Evolutionary conservation across 495 filamentous ascomycete genomes (phyloP), one percentile per base, ranked within the genome.

Genomic region (Penicillium ochrochloron): DNA sequence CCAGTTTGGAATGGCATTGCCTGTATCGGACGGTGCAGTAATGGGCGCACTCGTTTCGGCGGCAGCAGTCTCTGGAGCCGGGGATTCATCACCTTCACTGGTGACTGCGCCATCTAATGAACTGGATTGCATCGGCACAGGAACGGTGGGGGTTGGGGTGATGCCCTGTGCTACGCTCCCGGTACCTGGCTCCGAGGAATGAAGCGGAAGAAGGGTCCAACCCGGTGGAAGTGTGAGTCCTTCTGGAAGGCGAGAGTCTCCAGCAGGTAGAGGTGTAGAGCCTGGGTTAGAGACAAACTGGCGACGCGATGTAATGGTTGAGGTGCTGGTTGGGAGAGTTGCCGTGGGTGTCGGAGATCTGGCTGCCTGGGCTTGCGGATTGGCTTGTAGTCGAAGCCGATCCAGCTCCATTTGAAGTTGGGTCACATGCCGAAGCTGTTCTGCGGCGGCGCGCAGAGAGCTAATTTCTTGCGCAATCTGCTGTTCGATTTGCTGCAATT

Each of bases 191-290:
- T 63, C 80, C 19, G 86, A 59, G 17, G 88, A 80, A 42, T 89
- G 83, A 12, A 93, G 80, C 57, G 90, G 90, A 35, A 90, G 76
- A 31, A 96, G 72, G 25, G 86, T 88, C 92, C 92, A 96, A 8
- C 92, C 92, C 44, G 84, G 80, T 2, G 92, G 92, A 33, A 96
- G 85, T 14, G 76, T 84, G 15, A 94, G 79, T 10, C 92, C 91
- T 42, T 88, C 84, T 3, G 92, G 92, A 21, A 94, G 78, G 46
- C 90, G 86, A 25, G 85, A 71, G 70, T 91, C 88, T 21, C 89
- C 90, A 15, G 89, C 75, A 25, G 83, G 80, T 60, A 93, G 82
- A 9, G 86, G 75, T 41, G 75, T 66, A 12, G 73, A 60, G 5
- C 64, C 62, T 15, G 76, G 75, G 60, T 68, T 71, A n/a, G 79